Conservation (phyloP, 2,329 filamentous ascomycete genomes). For the Fusarium sp. region DNA sequence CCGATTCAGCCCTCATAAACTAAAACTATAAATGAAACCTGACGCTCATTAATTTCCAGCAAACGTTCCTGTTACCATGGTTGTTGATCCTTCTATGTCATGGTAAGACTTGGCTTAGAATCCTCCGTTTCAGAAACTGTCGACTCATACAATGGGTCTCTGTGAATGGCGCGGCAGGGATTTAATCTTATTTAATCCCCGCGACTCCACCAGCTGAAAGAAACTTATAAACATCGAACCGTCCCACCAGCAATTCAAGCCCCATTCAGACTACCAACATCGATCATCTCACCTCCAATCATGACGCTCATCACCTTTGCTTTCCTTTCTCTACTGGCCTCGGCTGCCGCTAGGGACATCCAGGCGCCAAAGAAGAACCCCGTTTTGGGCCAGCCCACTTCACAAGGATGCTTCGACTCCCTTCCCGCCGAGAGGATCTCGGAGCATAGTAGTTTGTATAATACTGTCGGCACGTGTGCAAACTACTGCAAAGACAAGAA, state of each 20-base stretch:
- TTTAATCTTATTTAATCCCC: constrained; percentile 5
- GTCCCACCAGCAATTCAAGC: not conserved
- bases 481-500: not conserved
- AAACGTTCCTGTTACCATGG: no score
- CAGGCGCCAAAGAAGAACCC: constrained; percentile 49
- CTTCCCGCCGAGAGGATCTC: not conserved
- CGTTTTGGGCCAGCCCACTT: not conserved
- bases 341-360: constrained; percentile 40
- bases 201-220: not conserved
- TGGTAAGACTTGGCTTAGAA: no score
- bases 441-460: not conserved
- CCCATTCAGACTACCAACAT: not conserved
- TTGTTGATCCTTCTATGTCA: no score
- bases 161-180: not conserved
- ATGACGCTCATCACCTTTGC: constrained; percentile 2
- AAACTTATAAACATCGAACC: constrained; percentile 12
- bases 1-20: no score
- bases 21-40: no score
- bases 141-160: not conserved
- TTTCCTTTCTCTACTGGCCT: not conserved
- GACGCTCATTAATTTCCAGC: no score
- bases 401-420: constrained; percentile 35
- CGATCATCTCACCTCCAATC: not conserved
- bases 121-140: no score
- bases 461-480: constrained; percentile 9